Conservation (phyloP, 805 yeast genomes). For the Pichia occidentalis region DNA sequence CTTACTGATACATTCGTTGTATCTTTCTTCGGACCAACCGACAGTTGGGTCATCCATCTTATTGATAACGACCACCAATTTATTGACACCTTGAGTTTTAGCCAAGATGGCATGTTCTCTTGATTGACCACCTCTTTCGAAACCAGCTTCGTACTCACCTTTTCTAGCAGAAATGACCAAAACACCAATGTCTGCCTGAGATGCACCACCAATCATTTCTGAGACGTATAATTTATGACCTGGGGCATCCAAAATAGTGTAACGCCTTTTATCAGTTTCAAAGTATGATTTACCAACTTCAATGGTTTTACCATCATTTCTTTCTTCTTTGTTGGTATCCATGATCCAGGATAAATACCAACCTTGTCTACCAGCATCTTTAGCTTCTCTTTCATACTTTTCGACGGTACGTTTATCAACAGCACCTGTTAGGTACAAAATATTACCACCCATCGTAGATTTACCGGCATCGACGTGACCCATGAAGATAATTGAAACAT, state of each 20-base stretch:
- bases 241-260: constrained; percentile 97
- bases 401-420: constrained; percentile 98
- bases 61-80: constrained; percentile 86
- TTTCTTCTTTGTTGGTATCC: constrained; percentile 99
- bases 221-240: constrained; percentile 99
- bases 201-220: constrained; percentile 99
- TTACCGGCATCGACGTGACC: constrained; percentile 99
- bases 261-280: constrained; percentile 96
- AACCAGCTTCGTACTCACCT: constrained; percentile 99
- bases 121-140: constrained; percentile 98
- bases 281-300: constrained; percentile 98
- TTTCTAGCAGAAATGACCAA: constrained; percentile 96
- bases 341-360: constrained; percentile 99
- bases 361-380: constrained; percentile 99
- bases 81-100: constrained; percentile 97
- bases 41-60: constrained; percentile 99
- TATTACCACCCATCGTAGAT: constrained; percentile 98
- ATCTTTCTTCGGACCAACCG: constrained; percentile 91
- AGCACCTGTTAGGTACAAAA: constrained; percentile 87
- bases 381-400: constrained; percentile 96
- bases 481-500: constrained; percentile 94
- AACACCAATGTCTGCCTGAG: constrained; percentile 98
- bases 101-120: constrained; percentile 97
- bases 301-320: constrained; percentile 97
- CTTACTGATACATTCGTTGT: constrained; percentile 88